These are phyloP conservation scores for Magnusiomyces suaveolens DNA, from an alignment of 1,139 yeast species.

Conservation along the genomic window DNA sequence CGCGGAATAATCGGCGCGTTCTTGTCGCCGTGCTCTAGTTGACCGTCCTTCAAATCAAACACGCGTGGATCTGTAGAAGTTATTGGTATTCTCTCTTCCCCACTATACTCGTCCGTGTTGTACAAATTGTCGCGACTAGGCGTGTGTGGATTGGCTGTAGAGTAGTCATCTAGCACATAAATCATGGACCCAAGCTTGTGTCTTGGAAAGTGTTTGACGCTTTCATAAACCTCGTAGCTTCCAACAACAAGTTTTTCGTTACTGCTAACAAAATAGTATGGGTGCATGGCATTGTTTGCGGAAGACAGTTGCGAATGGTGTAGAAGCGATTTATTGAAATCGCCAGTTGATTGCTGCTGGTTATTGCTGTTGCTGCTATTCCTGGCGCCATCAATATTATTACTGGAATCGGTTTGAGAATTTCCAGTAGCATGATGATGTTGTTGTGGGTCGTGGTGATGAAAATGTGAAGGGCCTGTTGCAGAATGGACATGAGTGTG, in stretches of 20 bases:
- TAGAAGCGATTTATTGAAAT: too few species aligned
- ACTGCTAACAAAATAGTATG: neutral
- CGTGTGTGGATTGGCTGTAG: neutral
- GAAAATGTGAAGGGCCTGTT: neutral
- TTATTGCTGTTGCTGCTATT: conserved; percentile 8
- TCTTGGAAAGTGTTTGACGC: conserved; percentile 40
- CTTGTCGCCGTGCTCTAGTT: conserved; percentile 34
- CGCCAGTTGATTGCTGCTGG: too few species aligned
- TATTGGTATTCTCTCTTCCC: neutral
- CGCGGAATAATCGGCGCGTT: conserved; percentile 22
- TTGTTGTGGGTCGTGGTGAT: neutral
- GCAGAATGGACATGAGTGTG: neutral
- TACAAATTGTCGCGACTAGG: neutral
- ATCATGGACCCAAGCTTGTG: conserved; percentile 51
- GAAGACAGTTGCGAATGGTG: too few species aligned
- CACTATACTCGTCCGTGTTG: neutral
- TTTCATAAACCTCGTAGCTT: conserved; percentile 39
- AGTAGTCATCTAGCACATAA: conserved; percentile 29
- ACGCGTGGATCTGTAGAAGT: neutral
- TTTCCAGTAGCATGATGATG: neutral
- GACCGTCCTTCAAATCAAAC: neutral
- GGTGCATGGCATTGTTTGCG: neutral
- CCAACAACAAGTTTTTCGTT: conserved; percentile 31
- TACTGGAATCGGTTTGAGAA: neutral
- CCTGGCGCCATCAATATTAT: neutral